Conservation (phyloP, 2,329 filamentous ascomycete genomes). For the Microsporum ferrugineum region DNA sequence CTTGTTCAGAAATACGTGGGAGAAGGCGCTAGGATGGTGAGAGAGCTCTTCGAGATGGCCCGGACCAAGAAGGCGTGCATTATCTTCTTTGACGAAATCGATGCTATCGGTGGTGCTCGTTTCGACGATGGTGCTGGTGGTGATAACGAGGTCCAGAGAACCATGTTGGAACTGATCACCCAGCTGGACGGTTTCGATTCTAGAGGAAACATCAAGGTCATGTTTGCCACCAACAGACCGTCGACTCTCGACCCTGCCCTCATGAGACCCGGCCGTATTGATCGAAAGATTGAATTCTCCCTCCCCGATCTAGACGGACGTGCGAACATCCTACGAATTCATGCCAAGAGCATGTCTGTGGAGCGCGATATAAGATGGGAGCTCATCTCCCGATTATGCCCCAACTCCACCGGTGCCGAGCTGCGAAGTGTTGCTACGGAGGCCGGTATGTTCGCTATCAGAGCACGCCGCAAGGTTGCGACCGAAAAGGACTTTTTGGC, state of each 20-base stretch:
- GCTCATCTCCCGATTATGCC: constrained; percentile 90
- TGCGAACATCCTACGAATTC: constrained; percentile 94
- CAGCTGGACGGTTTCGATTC: constrained; percentile 95
- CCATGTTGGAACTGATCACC: constrained; percentile 95
- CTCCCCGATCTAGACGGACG: constrained; percentile 93
- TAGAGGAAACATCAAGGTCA: constrained; percentile 97
- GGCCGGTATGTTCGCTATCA: constrained; percentile 96
- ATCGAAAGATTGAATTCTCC: constrained; percentile 97
- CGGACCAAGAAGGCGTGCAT: constrained; percentile 99
- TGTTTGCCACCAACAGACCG: constrained; percentile 96
- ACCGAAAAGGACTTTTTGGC: constrained; percentile 98
- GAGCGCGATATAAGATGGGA: constrained; percentile 99
- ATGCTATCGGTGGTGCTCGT: constrained; percentile 87
- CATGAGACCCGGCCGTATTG: constrained; percentile 94
- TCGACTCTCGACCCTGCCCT: constrained; percentile 92
- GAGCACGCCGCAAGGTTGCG: constrained; percentile 88
- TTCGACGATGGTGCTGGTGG: constrained; percentile 95
- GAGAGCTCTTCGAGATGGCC: constrained; percentile 98
- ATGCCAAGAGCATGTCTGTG: constrained; percentile 99
- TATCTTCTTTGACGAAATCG: constrained; percentile 99
- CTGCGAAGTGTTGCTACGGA: constrained; percentile 93
- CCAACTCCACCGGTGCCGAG: constrained; percentile 93
- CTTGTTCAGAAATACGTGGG: constrained; percentile 98
- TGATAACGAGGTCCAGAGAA: constrained; percentile 95
- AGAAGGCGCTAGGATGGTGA: constrained; percentile 95